phyloP scores from a whole-genome alignment of 2,329 filamentous ascomycete species.

The Rhynchosporium agropyri region DNA sequence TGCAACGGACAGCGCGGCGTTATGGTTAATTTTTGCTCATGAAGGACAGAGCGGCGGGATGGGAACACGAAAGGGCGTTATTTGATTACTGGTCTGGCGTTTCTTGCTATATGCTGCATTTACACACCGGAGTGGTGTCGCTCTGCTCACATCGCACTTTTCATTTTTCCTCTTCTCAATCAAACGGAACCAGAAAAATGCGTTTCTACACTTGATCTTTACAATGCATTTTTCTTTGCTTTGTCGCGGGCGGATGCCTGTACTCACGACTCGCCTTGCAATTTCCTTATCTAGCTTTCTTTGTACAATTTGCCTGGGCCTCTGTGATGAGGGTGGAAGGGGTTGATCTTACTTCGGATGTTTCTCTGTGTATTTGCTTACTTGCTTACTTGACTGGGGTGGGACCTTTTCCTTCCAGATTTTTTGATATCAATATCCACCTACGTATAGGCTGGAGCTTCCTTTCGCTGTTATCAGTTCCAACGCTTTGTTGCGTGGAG shows the following conservation, averaged over 20 bases:
- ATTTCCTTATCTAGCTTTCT: constrained; percentile 18
- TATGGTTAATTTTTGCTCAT: constrained; percentile 20
- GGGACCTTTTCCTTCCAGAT: constrained; percentile 7
- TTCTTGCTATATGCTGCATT: constrained; percentile 35
- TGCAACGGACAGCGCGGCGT: constrained; percentile 20
- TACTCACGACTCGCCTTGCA: constrained; percentile 15
- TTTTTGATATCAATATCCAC: constrained; percentile 9
- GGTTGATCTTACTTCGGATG: constrained; percentile 13
- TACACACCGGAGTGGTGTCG: constrained; percentile 27
- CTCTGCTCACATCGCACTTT: constrained; percentile 17
- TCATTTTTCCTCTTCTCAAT: constrained; percentile 15
- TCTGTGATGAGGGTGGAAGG: neutral
- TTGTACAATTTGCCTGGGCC: constrained; percentile 19
- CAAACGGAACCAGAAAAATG: constrained; percentile 7
- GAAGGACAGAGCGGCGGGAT: constrained; percentile 14
- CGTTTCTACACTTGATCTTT: constrained; percentile 11
- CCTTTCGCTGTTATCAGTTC: constrained; percentile 21
- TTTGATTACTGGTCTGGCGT: constrained; percentile 14
- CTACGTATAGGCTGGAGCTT: constrained; percentile 7
- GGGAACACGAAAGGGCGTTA: constrained; percentile 26
- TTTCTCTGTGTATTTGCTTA: neutral
- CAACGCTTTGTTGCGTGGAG: constrained; percentile 17
- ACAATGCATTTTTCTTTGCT: neutral
- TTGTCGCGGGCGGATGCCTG: neutral
- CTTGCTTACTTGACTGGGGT: neutral